These are phyloP conservation scores for Alternaria consortialis DNA, from an alignment of 2,329 filamentous ascomycete species.

Conservation along the genomic window DNA sequence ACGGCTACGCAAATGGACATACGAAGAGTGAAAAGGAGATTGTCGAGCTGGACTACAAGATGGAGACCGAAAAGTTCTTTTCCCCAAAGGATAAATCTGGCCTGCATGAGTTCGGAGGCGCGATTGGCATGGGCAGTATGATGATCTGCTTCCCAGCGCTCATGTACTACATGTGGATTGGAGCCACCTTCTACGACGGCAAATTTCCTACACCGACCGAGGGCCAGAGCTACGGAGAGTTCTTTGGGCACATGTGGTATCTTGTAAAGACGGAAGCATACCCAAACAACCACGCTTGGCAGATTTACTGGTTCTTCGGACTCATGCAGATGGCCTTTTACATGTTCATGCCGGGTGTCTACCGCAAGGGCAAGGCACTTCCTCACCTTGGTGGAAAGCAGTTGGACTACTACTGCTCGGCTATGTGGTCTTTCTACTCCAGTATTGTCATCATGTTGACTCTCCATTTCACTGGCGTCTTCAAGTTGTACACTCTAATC, in stretches of 20 bases:
- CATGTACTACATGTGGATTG: slow-evolving; percentile 99
- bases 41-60: slow-evolving; percentile 23
- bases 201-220: slow-evolving; percentile 73
- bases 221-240: slow-evolving; percentile 74
- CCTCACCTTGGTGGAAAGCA: slow-evolving; percentile 84
- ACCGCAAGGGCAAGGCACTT: slow-evolving; percentile 86
- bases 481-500: slow-evolving; percentile 89
- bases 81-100: slow-evolving; percentile 56
- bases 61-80: slow-evolving; percentile 51
- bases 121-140: slow-evolving; percentile 79
- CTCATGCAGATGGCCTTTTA: slow-evolving; percentile 85
- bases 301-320: slow-evolving; percentile 94
- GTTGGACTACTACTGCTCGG: slow-evolving; percentile 94
- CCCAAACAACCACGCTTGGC: slow-evolving; percentile 83
- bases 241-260: slow-evolving; percentile 73
- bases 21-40: slow-evolving; percentile 36
- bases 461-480: slow-evolving; percentile 83
- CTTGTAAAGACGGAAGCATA: slow-evolving; percentile 86
- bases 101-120: slow-evolving; percentile 85
- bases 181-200: slow-evolving; percentile 90
- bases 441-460: slow-evolving; percentile 76
- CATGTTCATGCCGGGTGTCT: slow-evolving; percentile 85
- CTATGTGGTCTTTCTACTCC: slow-evolving; percentile 83
- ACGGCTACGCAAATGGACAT: slow-evolving; percentile 47
- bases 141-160: slow-evolving; percentile 93